Base-by-base conservation (phyloP, 1,284 basidiomycete species). In the Microbotryum saponariae region DNA sequence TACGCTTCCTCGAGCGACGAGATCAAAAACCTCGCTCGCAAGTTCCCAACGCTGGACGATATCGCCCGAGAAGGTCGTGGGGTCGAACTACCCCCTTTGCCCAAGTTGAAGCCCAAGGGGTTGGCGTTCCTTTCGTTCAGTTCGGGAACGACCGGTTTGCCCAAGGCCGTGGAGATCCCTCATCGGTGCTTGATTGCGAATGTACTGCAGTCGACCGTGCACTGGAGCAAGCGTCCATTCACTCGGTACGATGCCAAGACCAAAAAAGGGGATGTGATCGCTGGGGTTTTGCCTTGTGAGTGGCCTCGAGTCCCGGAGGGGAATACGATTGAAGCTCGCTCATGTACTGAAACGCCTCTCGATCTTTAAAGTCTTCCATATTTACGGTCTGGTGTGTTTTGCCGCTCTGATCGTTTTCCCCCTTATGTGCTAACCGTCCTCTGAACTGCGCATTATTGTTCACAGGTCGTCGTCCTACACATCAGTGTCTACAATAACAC, bases 91-190 rank as follows among this genome's bases (percentile, higher is more conserved):
- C 45, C 81, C 68, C 77, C 37, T 42, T 42, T 42, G 37, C 37
- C 74, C 4, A 82, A 83, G 66, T 75, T 78, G 44, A 76, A 74
- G 20, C 77, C 90, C 47, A 74, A 70, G 20, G 78, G 81, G 63
- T 68, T 89, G 6, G 89, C 88, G 0, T 85, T 90, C 67, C 75
- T 89, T 46, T 84, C 80, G 55, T 88, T 90, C 73, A 89, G 86
- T 0, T 87, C 85, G 60, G 89, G 88, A 20, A 91, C 89, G 2
- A 91, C 89, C 66, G 88, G 88, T 8, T 83, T 81, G 70, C 86
- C 89, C 2, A 90, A 90, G 82, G 87, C 86, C 7, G 83, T 89
- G 27, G 79, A 78, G 16, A 85, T 89, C 64, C 76, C 87, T 1
- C 87, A 89, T 71, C 83, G 81, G 70, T 74, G 81, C 0, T 79